Evolutionary conservation across 169 alveolate genomes (phyloP), one percentile per base, ranked within the genome.

Genomic region (Eimeria necatrix): DNA sequence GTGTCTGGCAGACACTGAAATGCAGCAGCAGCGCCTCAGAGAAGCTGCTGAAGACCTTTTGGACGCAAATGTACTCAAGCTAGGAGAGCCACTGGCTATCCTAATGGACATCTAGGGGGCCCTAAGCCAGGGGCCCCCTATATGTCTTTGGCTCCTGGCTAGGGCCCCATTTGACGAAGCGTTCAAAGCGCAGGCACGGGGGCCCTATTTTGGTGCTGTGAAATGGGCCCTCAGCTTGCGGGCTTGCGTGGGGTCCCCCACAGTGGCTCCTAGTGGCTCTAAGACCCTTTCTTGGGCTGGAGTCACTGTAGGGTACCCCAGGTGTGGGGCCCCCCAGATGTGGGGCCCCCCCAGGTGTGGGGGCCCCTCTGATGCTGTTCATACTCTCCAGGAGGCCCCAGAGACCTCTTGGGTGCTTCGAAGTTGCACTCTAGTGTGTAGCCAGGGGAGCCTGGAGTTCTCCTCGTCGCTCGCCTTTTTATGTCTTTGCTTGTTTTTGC

Each of bases 21-120:
- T 41, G 26, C 86, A 61, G 51, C 94, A 88, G 51, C 84, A 61
- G 71, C 18, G 86, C 16, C 22, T 61, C 14, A n/a, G 94, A 61
- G 94, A 88, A 24, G 84, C 94, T 4, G 94, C 94, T 4, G 94
- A 88, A 46, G 94, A 88, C 24, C 61, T 88, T 24, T 78, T 88
- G 20, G 94, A 88, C 16, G 94, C 86, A 5, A 76, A 88, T 52
- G 53, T 88, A 4, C 84, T 88, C 14, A 76, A 76, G 3, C 70
- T 88, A 41, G 41, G 74, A 22, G 94, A 88, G 56, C 94, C 94
- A 32, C 73, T 88, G 53, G 76, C 71, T 46, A 88, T 88, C 22
- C 86, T 88, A 3, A 76, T 76, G 22, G 94, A 68, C 56, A 51
- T 88, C n/a, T 88, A 71, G 61, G 18, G 53, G 18, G 68, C 68